These are phyloP conservation scores for Acanthamoeba lugdunensis DNA, from an alignment of 208 protist genomes.

Conservation along the genomic window DNA sequence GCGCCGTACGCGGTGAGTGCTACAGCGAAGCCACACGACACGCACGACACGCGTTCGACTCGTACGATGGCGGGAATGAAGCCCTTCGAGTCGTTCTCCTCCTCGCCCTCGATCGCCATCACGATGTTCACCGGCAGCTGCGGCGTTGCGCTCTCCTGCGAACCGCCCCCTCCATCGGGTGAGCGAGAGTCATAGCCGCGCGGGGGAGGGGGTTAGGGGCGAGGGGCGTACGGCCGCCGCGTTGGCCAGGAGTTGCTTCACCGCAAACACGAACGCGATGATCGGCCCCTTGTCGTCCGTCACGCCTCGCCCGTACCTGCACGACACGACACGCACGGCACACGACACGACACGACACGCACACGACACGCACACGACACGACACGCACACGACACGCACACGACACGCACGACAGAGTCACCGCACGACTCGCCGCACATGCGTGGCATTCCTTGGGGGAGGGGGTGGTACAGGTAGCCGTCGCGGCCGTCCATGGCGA, in stretches of 20 bases:
- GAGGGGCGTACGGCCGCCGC: background rate
- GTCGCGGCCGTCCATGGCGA: conserved; percentile 71
- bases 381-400: too few relatives aligned
- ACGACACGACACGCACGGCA: too few relatives aligned
- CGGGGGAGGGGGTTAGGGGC: background rate
- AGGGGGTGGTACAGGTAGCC: conserved; percentile 75
- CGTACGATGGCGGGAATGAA: conserved; percentile 37
- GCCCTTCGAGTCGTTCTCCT: conserved; percentile 59
- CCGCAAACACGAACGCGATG: conserved; percentile 70
- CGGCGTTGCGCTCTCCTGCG: background rate
- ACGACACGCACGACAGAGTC: background rate
- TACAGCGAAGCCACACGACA: background rate
- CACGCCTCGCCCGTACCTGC: conserved; percentile 75
- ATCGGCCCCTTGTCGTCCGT: conserved; percentile 83
- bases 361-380: too few relatives aligned
- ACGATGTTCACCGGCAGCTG: conserved; percentile 70
- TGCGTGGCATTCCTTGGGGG: background rate
- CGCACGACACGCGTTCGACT: background rate
- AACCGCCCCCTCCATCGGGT: background rate
- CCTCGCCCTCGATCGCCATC: conserved; percentile 73
- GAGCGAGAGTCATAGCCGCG: background rate
- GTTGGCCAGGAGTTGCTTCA: conserved; percentile 64
- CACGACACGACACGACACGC: too few relatives aligned
- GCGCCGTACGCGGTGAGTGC: background rate
- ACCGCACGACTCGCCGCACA: background rate